phyloP scores from a whole-genome alignment of 1,284 basidiomycete genomes.

The Trametes polyzona region DNA sequence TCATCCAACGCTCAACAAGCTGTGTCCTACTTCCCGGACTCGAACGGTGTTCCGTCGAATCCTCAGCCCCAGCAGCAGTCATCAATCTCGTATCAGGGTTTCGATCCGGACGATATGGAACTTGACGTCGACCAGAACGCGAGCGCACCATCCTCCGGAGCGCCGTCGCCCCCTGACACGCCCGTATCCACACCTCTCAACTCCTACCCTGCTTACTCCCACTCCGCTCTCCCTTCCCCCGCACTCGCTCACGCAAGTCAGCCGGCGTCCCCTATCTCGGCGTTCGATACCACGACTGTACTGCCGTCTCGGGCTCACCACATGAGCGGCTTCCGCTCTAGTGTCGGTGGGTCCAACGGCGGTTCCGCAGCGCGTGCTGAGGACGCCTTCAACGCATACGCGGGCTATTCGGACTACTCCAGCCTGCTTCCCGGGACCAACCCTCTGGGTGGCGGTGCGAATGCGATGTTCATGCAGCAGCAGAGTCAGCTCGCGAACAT shows the following conservation, averaged over 20 bases:
- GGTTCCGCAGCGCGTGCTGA: conserved; percentile 25
- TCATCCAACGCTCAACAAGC: conserved; percentile 35
- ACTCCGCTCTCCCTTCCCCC: conserved; percentile 34
- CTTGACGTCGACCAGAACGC: conserved; percentile 59
- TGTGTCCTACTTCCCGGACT: conserved; percentile 31
- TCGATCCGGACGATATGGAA: conserved; percentile 83
- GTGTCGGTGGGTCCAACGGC: conserved; percentile 14
- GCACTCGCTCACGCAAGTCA: conserved; percentile 48
- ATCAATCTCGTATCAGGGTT: conserved; percentile 33
- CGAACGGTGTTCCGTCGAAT: conserved; percentile 29
- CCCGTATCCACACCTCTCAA: conserved; percentile 46
- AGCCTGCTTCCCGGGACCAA: conserved; percentile 62
- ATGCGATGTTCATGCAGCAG: conserved; percentile 36
- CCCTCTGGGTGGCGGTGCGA: conserved; percentile 35
- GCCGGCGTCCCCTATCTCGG: conserved; percentile 43
- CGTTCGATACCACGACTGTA: conserved; percentile 53
- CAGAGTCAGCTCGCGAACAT: conserved; percentile 28
- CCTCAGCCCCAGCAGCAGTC: conserved; percentile 33
- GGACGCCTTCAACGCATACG: conserved; percentile 45
- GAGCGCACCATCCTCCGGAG: conserved; percentile 40
- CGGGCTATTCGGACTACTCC: conserved; percentile 67
- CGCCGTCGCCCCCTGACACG: conserved; percentile 44
- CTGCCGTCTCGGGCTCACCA: conserved; percentile 42
- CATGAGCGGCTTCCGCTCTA: conserved; percentile 31
- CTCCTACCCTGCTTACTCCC: conserved; percentile 49